These are phyloP conservation scores for slime mould (Dictyostelium discoideum) DNA, from an alignment of 78 protist genomes.

Conservation along the genomic window DNA sequence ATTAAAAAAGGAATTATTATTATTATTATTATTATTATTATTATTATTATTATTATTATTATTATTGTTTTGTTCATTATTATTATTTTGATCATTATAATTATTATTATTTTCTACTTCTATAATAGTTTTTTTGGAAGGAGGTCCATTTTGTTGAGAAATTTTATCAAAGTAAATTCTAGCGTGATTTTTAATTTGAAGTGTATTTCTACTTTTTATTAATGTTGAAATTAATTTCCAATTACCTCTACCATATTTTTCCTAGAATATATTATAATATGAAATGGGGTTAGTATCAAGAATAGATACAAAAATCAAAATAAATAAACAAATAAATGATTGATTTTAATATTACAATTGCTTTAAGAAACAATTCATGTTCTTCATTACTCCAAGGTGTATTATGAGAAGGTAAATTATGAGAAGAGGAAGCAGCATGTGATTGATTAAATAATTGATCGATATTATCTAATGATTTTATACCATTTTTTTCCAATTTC, in stretches of 20 bases:
- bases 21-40: neutral
- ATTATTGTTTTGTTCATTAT: neutral
- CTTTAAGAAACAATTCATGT: slow-evolving; percentile 31
- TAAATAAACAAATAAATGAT: neutral
- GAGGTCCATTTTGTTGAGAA: neutral
- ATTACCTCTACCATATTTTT: slow-evolving; percentile 34
- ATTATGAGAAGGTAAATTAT: slow-evolving; percentile 40
- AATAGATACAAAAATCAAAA: neutral
- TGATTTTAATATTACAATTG: neutral
- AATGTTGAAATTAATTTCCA: slow-evolving; percentile 32
- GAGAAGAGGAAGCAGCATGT: neutral
- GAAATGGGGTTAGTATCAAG: neutral
- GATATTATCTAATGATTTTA: neutral
- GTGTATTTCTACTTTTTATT: slow-evolving; percentile 22
- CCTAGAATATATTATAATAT: neutral
- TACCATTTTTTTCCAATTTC: slow-evolving; percentile 6
- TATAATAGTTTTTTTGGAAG: neutral
- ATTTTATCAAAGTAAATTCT: slow-evolving; percentile 25
- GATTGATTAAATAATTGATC: neutral
- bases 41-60: neutral
- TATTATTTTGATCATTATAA: neutral
- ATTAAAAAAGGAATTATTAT: neutral
- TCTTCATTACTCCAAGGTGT: slow-evolving; percentile 52
- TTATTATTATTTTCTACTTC: neutral
- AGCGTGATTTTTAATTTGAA: slow-evolving; percentile 54